These are phyloP conservation scores for Epichloe gansuensis DNA, from an alignment of 2,329 filamentous ascomycete species.

Conservation along the genomic window DNA sequence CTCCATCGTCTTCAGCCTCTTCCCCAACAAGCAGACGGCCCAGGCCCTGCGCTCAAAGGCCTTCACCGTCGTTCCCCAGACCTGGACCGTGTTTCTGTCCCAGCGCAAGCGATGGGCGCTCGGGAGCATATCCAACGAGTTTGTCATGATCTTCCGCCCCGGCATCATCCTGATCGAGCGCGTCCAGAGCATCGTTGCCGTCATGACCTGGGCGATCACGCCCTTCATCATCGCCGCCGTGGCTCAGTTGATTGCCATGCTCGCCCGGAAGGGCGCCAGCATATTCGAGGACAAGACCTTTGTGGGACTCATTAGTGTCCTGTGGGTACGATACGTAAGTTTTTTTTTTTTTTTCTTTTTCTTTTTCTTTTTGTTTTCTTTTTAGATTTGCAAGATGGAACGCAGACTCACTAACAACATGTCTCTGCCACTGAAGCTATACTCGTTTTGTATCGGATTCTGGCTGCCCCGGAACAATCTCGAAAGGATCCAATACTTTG, in stretches of 20 bases:
- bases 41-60: conserved; percentile 35
- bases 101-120: conserved; percentile 38
- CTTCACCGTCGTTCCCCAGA: conserved; percentile 33
- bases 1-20: conserved; percentile 34
- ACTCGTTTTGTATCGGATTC: conserved; percentile 29
- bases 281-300: conserved; percentile 25
- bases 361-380: neutral
- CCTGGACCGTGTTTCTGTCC: conserved; percentile 33
- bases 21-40: conserved; percentile 30
- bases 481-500: conserved; percentile 26
- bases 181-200: conserved; percentile 32
- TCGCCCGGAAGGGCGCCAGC: conserved; percentile 19
- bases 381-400: neutral
- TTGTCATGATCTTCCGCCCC: conserved; percentile 33
- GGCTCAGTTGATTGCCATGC: conserved; percentile 23
- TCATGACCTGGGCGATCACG: conserved; percentile 33
- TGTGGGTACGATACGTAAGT: conserved; percentile 30
- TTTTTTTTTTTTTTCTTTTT: neutral
- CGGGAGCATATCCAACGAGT: conserved; percentile 35
- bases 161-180: conserved; percentile 31
- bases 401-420: neutral
- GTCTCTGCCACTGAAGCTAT: conserved; percentile 16
- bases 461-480: conserved; percentile 28
- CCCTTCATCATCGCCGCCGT: conserved; percentile 32
- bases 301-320: conserved; percentile 23